Evolutionary conservation across 805 yeast genomes (phyloP).

Genomic region (Saccharomyces jurei): DNA sequence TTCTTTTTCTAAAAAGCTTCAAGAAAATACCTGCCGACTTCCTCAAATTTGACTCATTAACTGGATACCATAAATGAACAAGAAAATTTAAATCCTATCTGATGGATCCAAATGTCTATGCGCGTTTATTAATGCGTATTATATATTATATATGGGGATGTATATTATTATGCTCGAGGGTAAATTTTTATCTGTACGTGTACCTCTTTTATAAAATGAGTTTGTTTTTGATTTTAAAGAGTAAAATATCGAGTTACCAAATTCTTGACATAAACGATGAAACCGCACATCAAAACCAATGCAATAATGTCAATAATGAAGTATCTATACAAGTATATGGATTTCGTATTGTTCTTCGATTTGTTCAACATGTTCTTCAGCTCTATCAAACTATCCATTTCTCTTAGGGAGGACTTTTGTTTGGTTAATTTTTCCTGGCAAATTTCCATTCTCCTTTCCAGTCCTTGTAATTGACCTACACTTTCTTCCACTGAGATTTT

Average conservation of each 20-base stretch:
- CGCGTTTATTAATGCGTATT: background rate
- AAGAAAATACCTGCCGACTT: background rate
- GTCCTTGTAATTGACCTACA: constrained; percentile 18
- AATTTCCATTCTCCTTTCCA: constrained; percentile 25
- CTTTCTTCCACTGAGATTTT: constrained; percentile 8
- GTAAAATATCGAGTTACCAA: background rate
- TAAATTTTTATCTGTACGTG: background rate
- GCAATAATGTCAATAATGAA: background rate
- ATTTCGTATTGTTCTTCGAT: constrained; percentile 1
- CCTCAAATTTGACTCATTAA: background rate
- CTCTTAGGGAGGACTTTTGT: constrained; percentile 23
- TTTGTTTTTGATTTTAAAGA: background rate
- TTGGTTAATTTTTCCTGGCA: constrained; percentile 15
- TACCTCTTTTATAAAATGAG: background rate
- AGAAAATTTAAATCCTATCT: background rate
- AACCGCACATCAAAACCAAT: background rate
- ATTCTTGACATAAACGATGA: background rate
- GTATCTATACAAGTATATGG: constrained; percentile 6
- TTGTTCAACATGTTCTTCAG: constrained; percentile 8
- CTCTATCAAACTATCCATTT: constrained; percentile 20
- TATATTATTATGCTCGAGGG: background rate
- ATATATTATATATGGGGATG: background rate
- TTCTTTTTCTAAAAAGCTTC: background rate
- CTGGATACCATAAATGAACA: background rate
- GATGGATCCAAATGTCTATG: background rate